These are phyloP conservation scores for Solanum bulbocastanum DNA, from an alignment of 257 asterid species.

Conservation along the genomic window DNA sequence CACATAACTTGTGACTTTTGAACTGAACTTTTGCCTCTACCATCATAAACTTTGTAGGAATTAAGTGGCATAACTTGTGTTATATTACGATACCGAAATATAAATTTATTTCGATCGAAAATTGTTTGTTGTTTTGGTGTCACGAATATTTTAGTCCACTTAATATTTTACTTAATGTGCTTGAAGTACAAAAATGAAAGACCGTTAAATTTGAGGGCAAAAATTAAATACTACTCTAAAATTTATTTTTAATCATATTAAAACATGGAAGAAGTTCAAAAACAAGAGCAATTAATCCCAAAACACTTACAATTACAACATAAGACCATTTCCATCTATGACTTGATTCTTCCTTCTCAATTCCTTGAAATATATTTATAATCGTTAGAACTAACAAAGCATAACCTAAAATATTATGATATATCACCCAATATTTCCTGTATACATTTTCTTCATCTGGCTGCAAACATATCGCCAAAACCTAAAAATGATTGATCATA, in stretches of 20 bases:
- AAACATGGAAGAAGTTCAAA: slow-evolving; percentile 12
- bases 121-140: background rate
- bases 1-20: background rate
- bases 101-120: background rate
- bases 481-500: slow-evolving; percentile 6
- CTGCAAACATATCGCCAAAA: slow-evolving; percentile 19
- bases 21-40: background rate
- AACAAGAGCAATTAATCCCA: slow-evolving; percentile 13
- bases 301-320: slow-evolving; percentile 15
- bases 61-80: background rate
- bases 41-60: background rate
- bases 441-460: slow-evolving; percentile 13
- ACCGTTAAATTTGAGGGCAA: background rate
- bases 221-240: background rate
- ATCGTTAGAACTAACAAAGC: slow-evolving; percentile 19
- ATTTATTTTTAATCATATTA: background rate
- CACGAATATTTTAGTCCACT: fast-evolving
- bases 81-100: background rate
- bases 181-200: background rate
- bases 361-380: slow-evolving; percentile 31
- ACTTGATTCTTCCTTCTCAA: slow-evolving; percentile 5
- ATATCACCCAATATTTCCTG: slow-evolving; percentile 24
- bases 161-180: background rate
- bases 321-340: slow-evolving; percentile 29
- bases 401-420: slow-evolving; percentile 27